Evolutionary conservation across 805 yeast species (phyloP).

Genomic region (Suhomyces sp.): DNA sequence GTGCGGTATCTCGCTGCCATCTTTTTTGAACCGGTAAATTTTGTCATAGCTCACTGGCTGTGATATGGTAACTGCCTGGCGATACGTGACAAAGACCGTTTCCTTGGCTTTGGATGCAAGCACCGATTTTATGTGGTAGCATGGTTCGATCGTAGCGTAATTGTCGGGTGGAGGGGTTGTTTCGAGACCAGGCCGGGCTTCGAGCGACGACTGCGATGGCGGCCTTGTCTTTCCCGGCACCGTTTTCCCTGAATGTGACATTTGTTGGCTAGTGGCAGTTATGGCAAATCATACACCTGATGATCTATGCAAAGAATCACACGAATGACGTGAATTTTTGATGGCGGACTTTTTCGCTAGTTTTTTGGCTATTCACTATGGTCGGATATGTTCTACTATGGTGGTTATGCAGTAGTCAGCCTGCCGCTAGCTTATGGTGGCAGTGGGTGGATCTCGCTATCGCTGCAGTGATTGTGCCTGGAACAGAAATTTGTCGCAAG

Average conservation of each 20-base stretch:
- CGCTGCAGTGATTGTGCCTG: not conserved
- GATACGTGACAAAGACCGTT: constrained; percentile 48
- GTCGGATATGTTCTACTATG: not conserved
- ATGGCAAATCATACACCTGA: not conserved
- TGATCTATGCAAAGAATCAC: not conserved
- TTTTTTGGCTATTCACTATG: not conserved
- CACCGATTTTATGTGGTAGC: constrained; percentile 49
- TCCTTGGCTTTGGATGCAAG: constrained; percentile 48
- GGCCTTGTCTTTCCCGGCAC: constrained; percentile 1
- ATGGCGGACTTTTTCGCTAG: not conserved
- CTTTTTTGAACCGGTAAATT: constrained; percentile 31
- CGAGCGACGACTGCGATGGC: not conserved
- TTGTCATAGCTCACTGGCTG: constrained; percentile 29
- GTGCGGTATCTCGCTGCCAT: constrained; percentile 35
- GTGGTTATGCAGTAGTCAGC: not conserved
- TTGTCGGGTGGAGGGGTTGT: constrained; percentile 22
- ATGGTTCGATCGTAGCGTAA: constrained; percentile 38
- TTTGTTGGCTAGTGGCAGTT: not conserved
- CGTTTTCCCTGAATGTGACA: constrained; percentile 5
- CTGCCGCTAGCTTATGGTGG: not conserved
- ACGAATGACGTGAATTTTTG: not conserved
- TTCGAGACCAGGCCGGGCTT: not conserved
- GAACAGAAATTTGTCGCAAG: not conserved
- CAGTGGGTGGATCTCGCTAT: not conserved
- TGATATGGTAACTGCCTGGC: constrained; percentile 49